Evolutionary conservation across 305 asterid genomes (phyloP), one percentile per base, ranked within the genome.

Genomic region (Caryopteris hybrid): DNA sequence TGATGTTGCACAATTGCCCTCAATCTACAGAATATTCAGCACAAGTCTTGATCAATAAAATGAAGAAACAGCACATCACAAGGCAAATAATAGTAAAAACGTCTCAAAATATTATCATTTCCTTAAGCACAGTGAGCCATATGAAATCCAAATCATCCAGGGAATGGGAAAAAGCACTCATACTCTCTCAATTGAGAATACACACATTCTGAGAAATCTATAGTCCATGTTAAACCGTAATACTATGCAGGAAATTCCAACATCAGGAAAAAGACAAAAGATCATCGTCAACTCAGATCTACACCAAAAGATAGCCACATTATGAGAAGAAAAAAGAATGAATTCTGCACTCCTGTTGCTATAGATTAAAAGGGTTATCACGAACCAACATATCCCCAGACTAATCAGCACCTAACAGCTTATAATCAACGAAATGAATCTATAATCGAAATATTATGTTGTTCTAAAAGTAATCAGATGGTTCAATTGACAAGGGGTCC

Each of bases 1-100:
- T 25, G 31, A 63, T 10, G 76, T 70, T 52, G 76, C 61, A 31
- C 77, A 62, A 57, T 55, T 60, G 72, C 75, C 75, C 81, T 61
- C 74, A 68, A 80, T 73, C 88, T 81, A 34, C 60, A 80, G 8
- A 76, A 66, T 11, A 33, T 70, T 51, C 60, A 57, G 16, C 11
- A 31, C 13, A 55, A 6, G 12, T 16, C 34, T 20, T 54, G 41
- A 41, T 74, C 69, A 76, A 64, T 31, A 46, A 29, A 13, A 45
- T 57, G 29, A 43, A 23, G 18, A 51, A 52, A 4, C 17, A 31
- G 33, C 50, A 45, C 34, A 31, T 72, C 48, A 57, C 41, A 51
- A 34, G 56, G 39, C 23, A 43, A 43, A 17, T 12, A 36, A 31
- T 31, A 31, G 36, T 25, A n/a, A 17, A 56, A 46, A 18, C n/a